Conservation (phyloP, 2,329 filamentous ascomycete species). For the Drechslera avenae region DNA sequence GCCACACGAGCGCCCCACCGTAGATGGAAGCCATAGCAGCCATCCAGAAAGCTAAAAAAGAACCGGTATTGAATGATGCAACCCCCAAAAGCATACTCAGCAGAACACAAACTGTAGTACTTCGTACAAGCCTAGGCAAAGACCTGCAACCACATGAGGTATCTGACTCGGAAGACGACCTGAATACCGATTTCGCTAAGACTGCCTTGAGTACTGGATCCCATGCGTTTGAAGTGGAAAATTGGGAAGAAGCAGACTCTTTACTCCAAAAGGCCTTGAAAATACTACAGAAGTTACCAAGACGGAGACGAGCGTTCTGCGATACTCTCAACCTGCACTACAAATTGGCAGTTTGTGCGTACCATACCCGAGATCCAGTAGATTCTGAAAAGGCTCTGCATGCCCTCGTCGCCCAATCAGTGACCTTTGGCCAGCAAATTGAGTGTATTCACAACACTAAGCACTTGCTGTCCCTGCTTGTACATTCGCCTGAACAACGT, state of each 20-base stretch:
- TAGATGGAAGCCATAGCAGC: conserved; percentile 17
- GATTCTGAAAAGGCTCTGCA: conserved; percentile 29
- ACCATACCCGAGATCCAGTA: conserved; percentile 24
- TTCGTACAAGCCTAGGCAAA: neutral
- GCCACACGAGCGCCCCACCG: conserved; percentile 2
- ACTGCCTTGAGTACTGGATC: conserved; percentile 30
- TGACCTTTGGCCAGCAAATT: conserved; percentile 20
- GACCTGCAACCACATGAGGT: neutral
- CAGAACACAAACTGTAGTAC: neutral
- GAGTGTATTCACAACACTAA: conserved; percentile 23
- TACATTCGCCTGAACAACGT: conserved; percentile 28
- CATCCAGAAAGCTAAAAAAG: conserved; percentile 7
- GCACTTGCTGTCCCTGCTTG: conserved; percentile 33
- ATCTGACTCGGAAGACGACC: conserved; percentile 31
- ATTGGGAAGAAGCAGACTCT: conserved; percentile 32
- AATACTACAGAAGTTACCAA: conserved; percentile 27
- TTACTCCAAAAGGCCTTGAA: conserved; percentile 35
- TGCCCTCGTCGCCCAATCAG: conserved; percentile 22
- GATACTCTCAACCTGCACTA: conserved; percentile 34
- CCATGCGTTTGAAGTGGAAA: conserved; percentile 26
- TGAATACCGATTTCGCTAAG: conserved; percentile 32
- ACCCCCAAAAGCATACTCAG: neutral
- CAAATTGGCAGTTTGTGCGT: conserved; percentile 35
- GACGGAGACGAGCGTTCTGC: conserved; percentile 24
- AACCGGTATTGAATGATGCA: neutral